phyloP scores from a whole-genome alignment of 306 rosid genomes.

The Betula pendula region DNA sequence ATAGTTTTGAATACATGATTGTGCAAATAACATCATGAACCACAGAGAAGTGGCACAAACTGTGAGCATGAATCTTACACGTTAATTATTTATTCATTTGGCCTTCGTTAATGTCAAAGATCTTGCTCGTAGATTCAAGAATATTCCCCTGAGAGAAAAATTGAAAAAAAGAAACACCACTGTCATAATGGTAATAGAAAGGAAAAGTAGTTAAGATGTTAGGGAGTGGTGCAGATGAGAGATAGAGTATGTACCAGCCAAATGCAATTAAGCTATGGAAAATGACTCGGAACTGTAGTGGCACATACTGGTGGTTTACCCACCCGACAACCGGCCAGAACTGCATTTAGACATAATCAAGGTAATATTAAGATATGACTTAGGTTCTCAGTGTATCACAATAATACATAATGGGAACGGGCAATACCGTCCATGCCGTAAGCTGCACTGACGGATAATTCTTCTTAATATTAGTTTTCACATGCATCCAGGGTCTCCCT shows the following conservation, averaged over 20 bases:
- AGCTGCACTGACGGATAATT: conserved; percentile 79
- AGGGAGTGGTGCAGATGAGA: background rate
- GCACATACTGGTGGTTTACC: conserved; percentile 87
- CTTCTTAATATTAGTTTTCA: conserved; percentile 82
- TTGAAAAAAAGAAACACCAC: conserved; percentile 10
- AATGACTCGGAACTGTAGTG: conserved; percentile 83
- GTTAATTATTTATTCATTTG: conserved; percentile 23
- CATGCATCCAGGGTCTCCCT: conserved; percentile 85
- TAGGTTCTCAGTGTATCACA: conserved; percentile 4
- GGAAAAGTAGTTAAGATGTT: background rate
- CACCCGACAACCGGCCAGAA: conserved; percentile 87
- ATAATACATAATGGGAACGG: conserved; percentile 18
- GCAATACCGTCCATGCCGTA: conserved; percentile 82
- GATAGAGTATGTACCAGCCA: conserved; percentile 55
- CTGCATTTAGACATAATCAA: conserved; percentile 50
- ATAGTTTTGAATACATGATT: conserved; percentile 3
- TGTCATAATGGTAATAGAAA: conserved; percentile 15
- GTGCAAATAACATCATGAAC: conserved; percentile 2
- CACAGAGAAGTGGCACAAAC: background rate
- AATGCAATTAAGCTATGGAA: conserved; percentile 78
- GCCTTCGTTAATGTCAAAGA: conserved; percentile 58
- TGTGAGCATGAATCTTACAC: background rate
- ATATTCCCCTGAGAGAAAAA: conserved; percentile 68
- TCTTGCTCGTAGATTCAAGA: conserved; percentile 75
- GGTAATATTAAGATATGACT: conserved; percentile 13